Evolutionary conservation across 371 early-diverging fungal genomes (phyloP).

Genomic region (Sporodiniella umbellata): DNA sequence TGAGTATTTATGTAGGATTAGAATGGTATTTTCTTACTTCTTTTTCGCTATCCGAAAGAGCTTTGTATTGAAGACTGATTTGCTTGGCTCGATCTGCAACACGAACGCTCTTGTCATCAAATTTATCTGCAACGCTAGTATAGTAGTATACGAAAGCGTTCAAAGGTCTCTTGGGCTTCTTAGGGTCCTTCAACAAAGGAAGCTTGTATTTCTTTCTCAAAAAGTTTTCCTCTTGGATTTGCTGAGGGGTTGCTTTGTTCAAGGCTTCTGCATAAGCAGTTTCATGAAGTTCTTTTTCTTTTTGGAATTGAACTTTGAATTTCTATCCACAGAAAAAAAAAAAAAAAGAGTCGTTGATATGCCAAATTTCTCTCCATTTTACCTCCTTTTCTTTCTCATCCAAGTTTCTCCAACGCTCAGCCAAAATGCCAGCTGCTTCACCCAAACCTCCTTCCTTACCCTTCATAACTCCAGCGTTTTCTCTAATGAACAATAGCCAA

Average conservation of each 20-base stretch:
- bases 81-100: not conserved
- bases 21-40: no score
- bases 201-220: constrained; percentile 47
- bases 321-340: constrained; percentile 6
- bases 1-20: no score
- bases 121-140: constrained; percentile 11
- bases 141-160: constrained; percentile 43
- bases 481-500: constrained; percentile 47
- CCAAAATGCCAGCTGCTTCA: constrained; percentile 17
- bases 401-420: constrained; percentile 25
- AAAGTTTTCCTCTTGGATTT: constrained; percentile 46
- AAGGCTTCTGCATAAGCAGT: constrained; percentile 31
- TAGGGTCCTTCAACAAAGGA: constrained; percentile 56
- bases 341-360: no score
- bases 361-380: not conserved
- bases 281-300: constrained; percentile 23
- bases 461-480: constrained; percentile 35
- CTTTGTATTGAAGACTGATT: not conserved
- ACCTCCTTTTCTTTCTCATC: constrained; percentile 37
- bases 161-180: constrained; percentile 55
- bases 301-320: constrained; percentile 31
- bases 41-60: constrained; percentile 1
- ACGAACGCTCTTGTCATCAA: not conserved
- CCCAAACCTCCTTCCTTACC: constrained; percentile 23
- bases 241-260: constrained; percentile 44